Base-by-base conservation (phyloP, 768 basidiomycete species). In the Suillus sp. region DNA sequence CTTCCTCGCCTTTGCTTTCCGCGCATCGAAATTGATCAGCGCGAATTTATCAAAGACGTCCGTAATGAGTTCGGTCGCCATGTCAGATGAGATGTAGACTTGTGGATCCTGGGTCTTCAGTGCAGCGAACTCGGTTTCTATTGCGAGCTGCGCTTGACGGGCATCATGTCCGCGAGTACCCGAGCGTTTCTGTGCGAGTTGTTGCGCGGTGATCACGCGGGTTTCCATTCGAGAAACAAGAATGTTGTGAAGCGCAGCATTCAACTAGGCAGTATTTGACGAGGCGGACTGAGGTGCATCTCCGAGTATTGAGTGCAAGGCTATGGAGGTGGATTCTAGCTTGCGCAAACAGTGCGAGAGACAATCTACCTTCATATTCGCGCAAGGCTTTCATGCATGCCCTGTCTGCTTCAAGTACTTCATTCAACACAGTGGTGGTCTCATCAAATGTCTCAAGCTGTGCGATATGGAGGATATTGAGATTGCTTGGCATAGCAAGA, bases 1-100 rank as follows among this genome's bases (percentile, higher is more conserved):
- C 0, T 70, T 68, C 40, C 80, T 78, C 1, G 88, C 88, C 16
- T 70, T 66, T 2, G 64, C 64, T 35, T 50, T 56, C 30, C 51
- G 63, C 25, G 62, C 62, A 14, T 59, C 64, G 7, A 65, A 32
- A 30, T 63, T 42, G 14, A 63, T 65, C 14, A 65, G 47, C 11
- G 48, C 48, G 30, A 56, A 57, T 51, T 59, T 64, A 16, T 65
- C 64, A 10, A 65, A 64, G 4, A 65, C 47, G 10, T 65, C 64
- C 2, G 64, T 43, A 14, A 65, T 63, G 1, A 65, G 37, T 16
- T 63, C 56, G 4, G 47, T 38, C 20, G 62, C 51, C 47, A 65
- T 65, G n/a, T 57, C 38, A 22, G 62, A 30, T 8, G 62, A 58
- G 57, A 65, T 27, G 55, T 59, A 63, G 34, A 37, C 35, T 3